Percentiles rank a stretch among this genome's conserved stretches.
Evolutionary conservation across 805 yeast species (phyloP).

Genomic region (Wickerhamiella sorbophila): DNA sequence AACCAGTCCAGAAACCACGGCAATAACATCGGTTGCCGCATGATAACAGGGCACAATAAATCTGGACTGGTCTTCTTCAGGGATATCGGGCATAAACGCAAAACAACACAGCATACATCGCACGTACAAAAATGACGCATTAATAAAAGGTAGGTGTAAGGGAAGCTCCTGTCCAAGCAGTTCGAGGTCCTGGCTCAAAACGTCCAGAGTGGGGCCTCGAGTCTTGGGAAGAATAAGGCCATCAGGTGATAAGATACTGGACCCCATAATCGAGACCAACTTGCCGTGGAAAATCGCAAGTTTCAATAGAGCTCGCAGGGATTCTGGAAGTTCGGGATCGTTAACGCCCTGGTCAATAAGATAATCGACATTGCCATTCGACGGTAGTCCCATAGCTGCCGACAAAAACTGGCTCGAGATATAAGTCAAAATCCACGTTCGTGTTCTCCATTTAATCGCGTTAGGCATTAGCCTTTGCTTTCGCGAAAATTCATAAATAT

Average conservation of each 20-base stretch:
- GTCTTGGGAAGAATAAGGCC: conserved; percentile 75
- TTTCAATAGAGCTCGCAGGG: conserved; percentile 50
- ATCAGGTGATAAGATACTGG: conserved; percentile 71
- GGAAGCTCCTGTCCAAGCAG: conserved; percentile 50
- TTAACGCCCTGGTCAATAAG: conserved; percentile 64
- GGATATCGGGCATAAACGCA: conserved; percentile 68
- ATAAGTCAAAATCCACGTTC: conserved; percentile 83
- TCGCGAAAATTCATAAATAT: conserved; percentile 78
- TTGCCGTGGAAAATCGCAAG: conserved; percentile 74
- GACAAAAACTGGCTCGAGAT: conserved; percentile 88
- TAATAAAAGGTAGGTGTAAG: conserved; percentile 51
- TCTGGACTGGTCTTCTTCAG: conserved; percentile 71
- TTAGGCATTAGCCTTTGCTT: conserved; percentile 80
- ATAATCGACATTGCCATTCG: conserved; percentile 71
- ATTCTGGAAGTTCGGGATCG: conserved; percentile 33
- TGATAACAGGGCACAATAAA: conserved; percentile 72
- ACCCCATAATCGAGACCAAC: conserved; percentile 72
- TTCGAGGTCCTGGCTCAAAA: conserved; percentile 65
- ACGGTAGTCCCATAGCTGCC: conserved; percentile 74
- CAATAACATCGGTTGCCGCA: conserved; percentile 67
- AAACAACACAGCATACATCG: conserved; percentile 72
- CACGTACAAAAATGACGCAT: conserved; percentile 64
- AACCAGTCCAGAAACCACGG: conserved; percentile 57
- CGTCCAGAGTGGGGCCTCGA: conserved; percentile 66
- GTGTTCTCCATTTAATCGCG: conserved; percentile 87